phyloP scores from a whole-genome alignment of 2,329 filamentous ascomycete genomes.

The Cladosporium oxysporum region DNA sequence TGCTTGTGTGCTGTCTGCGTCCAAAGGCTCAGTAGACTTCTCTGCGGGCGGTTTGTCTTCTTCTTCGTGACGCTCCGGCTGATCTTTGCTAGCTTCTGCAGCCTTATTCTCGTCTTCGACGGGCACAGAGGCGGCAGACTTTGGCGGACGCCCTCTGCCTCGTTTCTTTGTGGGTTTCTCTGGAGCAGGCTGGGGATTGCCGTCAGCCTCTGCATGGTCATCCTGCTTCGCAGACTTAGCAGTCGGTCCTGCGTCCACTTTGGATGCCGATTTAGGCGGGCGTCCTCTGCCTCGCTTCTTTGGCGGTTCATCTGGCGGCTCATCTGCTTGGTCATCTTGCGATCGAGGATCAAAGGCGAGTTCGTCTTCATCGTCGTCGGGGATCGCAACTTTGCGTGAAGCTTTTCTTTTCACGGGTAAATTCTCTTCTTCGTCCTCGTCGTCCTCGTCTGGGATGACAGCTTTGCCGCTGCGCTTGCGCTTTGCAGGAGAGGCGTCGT shows the following conservation, averaged over 20 bases:
- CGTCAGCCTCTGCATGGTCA: background rate
- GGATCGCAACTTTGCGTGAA: background rate
- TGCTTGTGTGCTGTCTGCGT: background rate
- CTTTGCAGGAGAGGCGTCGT: slow-evolving; percentile 15
- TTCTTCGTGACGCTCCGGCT: background rate
- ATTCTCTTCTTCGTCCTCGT: slow-evolving; percentile 7
- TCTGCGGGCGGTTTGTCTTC: background rate
- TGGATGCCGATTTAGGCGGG: slow-evolving; percentile 24
- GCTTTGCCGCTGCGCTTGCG: slow-evolving; percentile 11
- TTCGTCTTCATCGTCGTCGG: slow-evolving; percentile 21
- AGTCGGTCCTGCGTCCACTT: background rate
- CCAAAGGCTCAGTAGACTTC: background rate
- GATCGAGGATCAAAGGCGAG: slow-evolving; percentile 10
- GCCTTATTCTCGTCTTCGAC: background rate
- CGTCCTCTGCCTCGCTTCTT: slow-evolving; percentile 49
- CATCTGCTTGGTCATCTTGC: slow-evolving; percentile 10
- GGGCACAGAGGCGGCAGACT: background rate
- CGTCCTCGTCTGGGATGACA: slow-evolving; percentile 13
- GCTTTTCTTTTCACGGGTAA: background rate
- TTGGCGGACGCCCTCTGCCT: slow-evolving; percentile 15
- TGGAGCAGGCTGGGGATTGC: background rate
- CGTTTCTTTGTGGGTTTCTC: slow-evolving; percentile 10
- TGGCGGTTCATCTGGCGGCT: slow-evolving; percentile 27
- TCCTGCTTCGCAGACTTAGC: background rate
- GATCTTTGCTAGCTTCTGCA: background rate